Evolutionary conservation across 495 filamentous ascomycete genomes (phyloP), one percentile per base, ranked within the genome.

Genomic region (Glutinoglossum americanum): DNA sequence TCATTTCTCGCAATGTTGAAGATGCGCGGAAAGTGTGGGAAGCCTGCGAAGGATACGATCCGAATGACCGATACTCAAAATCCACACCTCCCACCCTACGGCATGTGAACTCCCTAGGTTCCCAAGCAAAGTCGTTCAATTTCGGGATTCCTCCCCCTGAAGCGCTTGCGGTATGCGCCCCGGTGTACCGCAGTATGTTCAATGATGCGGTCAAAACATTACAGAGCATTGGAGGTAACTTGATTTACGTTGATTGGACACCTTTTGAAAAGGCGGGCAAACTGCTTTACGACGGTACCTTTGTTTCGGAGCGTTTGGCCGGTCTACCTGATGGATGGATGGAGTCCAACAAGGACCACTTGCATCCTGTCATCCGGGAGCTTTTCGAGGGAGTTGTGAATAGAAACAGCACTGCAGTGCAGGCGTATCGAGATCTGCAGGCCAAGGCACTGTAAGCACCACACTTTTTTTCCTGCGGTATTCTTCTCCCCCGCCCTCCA

Each of bases 21-120:
- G 79, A 82, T 61, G 74, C 73, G 15, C 70, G 78, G 23, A 64
- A 63, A 23, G 72, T 82, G 7, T 80, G 80, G 76, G 69, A 73
- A 39, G 65, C 77, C 23, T 71, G 73, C 17, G 74, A 75, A 47
- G 71, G 69, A 10, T 73, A 73, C 60, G 80, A 84, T 58, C 62
- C 63, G 9, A 62, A 69, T 17, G 80, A 83, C 64, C 66, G 69
- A 33, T 82, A 80, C 62, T 71, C 80, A 1, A 82, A 79, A 61
- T 60, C 68, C 9, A 64, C 66, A 11, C 57, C 64, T 10, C 65
- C 69, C 30, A 65, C 63, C 11, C 67, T 69, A 6, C 73, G 75
- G 64, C 72, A 76, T 33, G 61, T 75, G 21, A 72, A 81, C 60
- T 74, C 72, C 55, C 71, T 69, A 26, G 76, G 74, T 7, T 67